phyloP scores from a whole-genome alignment of 768 basidiomycete species.

The Pseudohyphozyma bogoriensis region DNA sequence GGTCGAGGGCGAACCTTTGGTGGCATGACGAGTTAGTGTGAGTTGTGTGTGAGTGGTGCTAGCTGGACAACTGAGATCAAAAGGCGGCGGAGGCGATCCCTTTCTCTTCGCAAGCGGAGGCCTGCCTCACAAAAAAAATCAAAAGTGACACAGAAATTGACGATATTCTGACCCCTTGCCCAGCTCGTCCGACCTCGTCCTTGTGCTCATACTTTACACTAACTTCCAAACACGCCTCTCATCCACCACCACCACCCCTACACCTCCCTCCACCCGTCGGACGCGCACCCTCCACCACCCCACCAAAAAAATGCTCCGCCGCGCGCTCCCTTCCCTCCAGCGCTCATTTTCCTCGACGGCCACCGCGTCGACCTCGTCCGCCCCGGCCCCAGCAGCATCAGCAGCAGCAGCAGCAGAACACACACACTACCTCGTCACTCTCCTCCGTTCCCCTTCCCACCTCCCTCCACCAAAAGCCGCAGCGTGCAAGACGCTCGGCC shows the following conservation, averaged over 20 bases:
- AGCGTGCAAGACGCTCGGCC: conserved; percentile 14
- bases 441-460: conserved; percentile 26
- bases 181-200: neutral
- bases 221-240: neutral
- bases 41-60: neutral
- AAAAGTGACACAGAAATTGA: neutral
- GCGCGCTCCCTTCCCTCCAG: neutral
- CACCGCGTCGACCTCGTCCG: neutral
- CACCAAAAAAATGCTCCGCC: neutral
- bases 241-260: neutral
- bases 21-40: conserved; percentile 6
- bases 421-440: conserved; percentile 29
- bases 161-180: too few relatives aligned
- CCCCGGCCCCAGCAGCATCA: neutral
- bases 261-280: too few relatives aligned
- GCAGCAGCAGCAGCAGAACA: neutral
- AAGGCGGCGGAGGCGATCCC: neutral
- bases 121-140: neutral
- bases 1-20: conserved; percentile 15
- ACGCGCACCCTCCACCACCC: too few relatives aligned
- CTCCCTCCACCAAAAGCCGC: neutral
- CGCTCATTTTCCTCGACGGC: neutral
- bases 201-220: neutral
- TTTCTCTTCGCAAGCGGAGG: neutral
- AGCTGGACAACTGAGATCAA: neutral